Conservation (phyloP, 108 stramenopile genomes). For the Cylindrotheca fusiformis region DNA sequence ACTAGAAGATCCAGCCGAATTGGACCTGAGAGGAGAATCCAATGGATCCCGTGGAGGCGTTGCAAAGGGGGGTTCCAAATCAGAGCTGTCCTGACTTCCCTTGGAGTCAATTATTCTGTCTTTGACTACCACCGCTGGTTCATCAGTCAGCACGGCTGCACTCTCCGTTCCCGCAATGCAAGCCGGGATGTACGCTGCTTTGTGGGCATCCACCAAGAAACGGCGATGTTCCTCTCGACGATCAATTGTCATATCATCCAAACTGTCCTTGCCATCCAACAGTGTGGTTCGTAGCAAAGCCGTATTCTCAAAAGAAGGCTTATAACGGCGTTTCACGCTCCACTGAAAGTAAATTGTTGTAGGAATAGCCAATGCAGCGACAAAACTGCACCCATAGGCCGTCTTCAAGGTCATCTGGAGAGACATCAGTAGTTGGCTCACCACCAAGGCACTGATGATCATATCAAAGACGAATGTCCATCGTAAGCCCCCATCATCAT, state of each 20-base stretch:
- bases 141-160: slow-evolving; percentile 51
- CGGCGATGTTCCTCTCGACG: slow-evolving; percentile 71
- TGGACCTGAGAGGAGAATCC: too few relatives aligned
- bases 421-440: slow-evolving; percentile 47
- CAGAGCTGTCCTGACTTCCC: not conserved
- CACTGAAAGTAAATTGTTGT: slow-evolving; percentile 62
- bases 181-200: slow-evolving; percentile 84
- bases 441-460: slow-evolving; percentile 54
- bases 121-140: slow-evolving; percentile 66
- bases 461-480: slow-evolving; percentile 81
- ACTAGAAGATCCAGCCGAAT: too few relatives aligned
- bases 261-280: slow-evolving; percentile 71
- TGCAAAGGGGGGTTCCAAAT: too few relatives aligned
- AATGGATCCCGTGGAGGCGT: too few relatives aligned
- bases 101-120: not conserved
- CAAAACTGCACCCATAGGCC: slow-evolving; percentile 53
- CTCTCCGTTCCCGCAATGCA: slow-evolving; percentile 68
- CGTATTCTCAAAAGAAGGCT: slow-evolving; percentile 68
- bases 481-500: slow-evolving; percentile 38
- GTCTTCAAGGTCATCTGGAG: slow-evolving; percentile 49
- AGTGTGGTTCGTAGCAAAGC: slow-evolving; percentile 75
- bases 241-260: slow-evolving; percentile 40
- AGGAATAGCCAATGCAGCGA: slow-evolving; percentile 46
- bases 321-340: slow-evolving; percentile 44
- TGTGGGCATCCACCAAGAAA: slow-evolving; percentile 84